Evolutionary conservation across 2,329 filamentous ascomycete genomes (phyloP).

Genomic region (Colletotrichum plurivorum): DNA sequence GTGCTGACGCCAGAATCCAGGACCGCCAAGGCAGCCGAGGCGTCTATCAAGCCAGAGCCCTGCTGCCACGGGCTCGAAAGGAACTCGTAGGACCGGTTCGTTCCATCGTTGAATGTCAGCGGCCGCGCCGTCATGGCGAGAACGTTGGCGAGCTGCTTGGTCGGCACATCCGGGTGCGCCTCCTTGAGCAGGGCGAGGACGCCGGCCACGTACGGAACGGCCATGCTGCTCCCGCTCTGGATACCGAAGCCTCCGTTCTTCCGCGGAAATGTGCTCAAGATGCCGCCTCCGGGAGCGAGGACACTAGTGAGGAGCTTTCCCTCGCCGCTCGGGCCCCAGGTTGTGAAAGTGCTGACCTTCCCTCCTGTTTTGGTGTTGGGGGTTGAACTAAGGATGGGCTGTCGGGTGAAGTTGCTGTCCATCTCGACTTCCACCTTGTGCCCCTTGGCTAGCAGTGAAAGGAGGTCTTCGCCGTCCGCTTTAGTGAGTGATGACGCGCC

Average conservation of each 20-base stretch:
- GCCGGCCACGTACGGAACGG: slow-evolving; percentile 68
- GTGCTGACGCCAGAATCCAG: slow-evolving; percentile 67
- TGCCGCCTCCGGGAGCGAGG: slow-evolving; percentile 67
- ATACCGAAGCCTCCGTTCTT: slow-evolving; percentile 63
- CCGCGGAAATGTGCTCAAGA: slow-evolving; percentile 70
- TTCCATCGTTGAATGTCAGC: slow-evolving; percentile 61
- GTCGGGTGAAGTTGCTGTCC: slow-evolving; percentile 3
- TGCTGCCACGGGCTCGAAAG: slow-evolving; percentile 69
- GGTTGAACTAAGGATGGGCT: background rate
- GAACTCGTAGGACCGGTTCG: slow-evolving; percentile 45
- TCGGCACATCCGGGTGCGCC: slow-evolving; percentile 63
- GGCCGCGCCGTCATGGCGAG: slow-evolving; percentile 65
- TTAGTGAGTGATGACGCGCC: background rate
- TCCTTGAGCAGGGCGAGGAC: slow-evolving; percentile 68
- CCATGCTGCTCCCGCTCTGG: slow-evolving; percentile 72
- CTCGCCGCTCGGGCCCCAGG: slow-evolving; percentile 74
- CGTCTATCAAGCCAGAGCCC: slow-evolving; percentile 72
- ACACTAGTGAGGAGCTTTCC: slow-evolving; percentile 69
- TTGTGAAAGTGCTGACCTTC: slow-evolving; percentile 65
- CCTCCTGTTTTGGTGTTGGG: slow-evolving; percentile 57
- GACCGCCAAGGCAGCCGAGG: slow-evolving; percentile 61
- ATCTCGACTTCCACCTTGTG: slow-evolving; percentile 3
- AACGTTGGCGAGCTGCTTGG: slow-evolving; percentile 62
- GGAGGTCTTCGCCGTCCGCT: background rate
- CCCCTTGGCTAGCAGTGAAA: background rate